These are phyloP conservation scores for Knufia fluminis DNA, from an alignment of 2,329 filamentous ascomycete genomes.

Conservation along the genomic window DNA sequence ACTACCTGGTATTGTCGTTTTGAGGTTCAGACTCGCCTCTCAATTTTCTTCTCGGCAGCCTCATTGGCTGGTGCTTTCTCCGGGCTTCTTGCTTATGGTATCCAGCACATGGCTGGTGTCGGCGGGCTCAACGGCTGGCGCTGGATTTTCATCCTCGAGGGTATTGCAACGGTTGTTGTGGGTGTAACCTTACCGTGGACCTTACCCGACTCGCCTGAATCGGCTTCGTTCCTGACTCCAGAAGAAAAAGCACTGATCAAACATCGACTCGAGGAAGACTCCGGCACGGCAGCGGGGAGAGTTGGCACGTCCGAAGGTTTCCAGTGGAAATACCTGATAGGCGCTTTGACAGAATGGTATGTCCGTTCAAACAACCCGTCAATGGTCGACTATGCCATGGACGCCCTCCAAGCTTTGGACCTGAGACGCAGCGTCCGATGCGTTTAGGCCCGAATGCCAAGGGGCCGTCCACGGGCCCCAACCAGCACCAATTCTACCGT, in stretches of 20 bases:
- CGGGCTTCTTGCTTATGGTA: constrained; percentile 42
- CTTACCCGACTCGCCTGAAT: constrained; percentile 38
- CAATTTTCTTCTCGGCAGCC: constrained; percentile 39
- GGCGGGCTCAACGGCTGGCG: constrained; percentile 33
- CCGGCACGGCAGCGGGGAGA: constrained; percentile 12
- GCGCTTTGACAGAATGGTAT: constrained; percentile 15
- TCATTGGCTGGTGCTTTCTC: constrained; percentile 44
- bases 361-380: too few species aligned
- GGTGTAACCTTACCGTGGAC: constrained; percentile 33
- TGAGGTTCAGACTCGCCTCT: constrained; percentile 34
- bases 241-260: constrained; percentile 32
- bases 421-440: too few species aligned
- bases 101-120: constrained; percentile 43
- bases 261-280: constrained; percentile 27
- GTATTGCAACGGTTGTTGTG: constrained; percentile 36
- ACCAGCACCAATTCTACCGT: too few species aligned
- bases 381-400: too few species aligned
- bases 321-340: constrained; percentile 10
- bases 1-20: constrained; percentile 36
- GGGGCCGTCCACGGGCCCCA: too few species aligned
- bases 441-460: too few species aligned
- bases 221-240: constrained; percentile 33
- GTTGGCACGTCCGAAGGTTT: constrained; percentile 22
- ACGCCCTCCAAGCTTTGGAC: too few species aligned
- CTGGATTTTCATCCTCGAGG: constrained; percentile 44